Evolutionary conservation across 164 flowering plant species (phyloP), one percentile per base, ranked within the genome.

Genomic region (Santalum album): DNA sequence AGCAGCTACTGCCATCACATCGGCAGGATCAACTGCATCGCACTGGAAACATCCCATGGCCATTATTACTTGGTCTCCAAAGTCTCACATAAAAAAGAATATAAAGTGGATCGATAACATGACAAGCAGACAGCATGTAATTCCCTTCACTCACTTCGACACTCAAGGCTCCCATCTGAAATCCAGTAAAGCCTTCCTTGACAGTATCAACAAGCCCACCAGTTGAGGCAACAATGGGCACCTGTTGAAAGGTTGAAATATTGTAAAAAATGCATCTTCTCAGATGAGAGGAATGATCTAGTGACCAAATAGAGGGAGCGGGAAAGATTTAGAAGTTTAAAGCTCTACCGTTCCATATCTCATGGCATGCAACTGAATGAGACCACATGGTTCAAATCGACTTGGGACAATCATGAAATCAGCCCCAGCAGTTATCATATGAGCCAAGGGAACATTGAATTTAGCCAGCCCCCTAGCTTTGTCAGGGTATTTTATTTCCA

Each of bases 311-410:
- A 29, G 34, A 22, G 49, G 25, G 49, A 12, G 24, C 9, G 15
- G 49, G 7, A 18, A 25, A 17, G 11, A 25, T 20, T 6, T 45
- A 18, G 49, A 17, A 18, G 49, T 20, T 6, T 45, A 4, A 10
- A 17, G 49, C 14, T 25, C 24, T 83, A 89, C 95, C 15, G 96
- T 85, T 83, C 99, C 97, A 60, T 87, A 92, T 45, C 75, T 75
- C 99, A 83, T 83, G 29, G 95, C 96, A 25, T 89, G 91, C 51
- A 92, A 59, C 54, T 92, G 99, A 62, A 84, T 84, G 63, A 92
- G 96, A 46, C 99, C 99, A 61, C 99, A 92, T 7, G 99, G 99
- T 63, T 92, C 99, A 62, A 92, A 92, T 74, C 96, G 71, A 57
- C 96, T 87, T 0, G 96, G 90, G 58, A 89, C 32, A 67, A 92